Evolutionary conservation across 352 stramenopile genomes (phyloP).

Genomic region (Phytophthora pistaciae): DNA sequence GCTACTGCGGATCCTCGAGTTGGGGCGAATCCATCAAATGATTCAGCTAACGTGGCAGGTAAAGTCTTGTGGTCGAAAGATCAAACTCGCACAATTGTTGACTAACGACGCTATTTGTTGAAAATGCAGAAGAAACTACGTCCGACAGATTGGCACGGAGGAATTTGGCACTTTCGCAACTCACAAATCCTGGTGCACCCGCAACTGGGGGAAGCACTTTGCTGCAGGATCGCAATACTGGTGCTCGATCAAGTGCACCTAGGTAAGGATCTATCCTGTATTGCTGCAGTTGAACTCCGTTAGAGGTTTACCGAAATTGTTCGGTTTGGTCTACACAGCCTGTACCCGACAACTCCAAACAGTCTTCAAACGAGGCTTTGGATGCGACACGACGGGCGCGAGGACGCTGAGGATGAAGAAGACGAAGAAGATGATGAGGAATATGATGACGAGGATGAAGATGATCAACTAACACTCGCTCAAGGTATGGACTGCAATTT

Average conservation of each 20-base stretch:
- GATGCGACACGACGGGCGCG: slow-evolving; percentile 29
- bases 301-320: neutral
- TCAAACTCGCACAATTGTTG: neutral
- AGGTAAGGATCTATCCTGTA: slow-evolving; percentile 13
- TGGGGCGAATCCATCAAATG: neutral
- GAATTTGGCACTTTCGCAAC: slow-evolving; percentile 69
- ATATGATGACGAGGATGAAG: slow-evolving; percentile 58
- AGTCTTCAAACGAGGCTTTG: slow-evolving; percentile 10
- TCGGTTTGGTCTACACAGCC: slow-evolving; percentile 7
- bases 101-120: neutral
- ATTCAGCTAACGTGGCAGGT: neutral
- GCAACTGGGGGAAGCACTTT: neutral
- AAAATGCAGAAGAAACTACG: slow-evolving; percentile 24
- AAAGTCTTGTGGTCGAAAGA: neutral
- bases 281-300: neutral
- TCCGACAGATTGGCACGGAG: slow-evolving; percentile 55
- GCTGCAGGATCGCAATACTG: slow-evolving; percentile 6
- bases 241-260: slow-evolving; percentile 23
- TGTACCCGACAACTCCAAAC: slow-evolving; percentile 11
- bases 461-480: slow-evolving; percentile 67
- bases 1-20: slow-evolving; percentile 27
- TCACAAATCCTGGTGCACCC: slow-evolving; percentile 42
- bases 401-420: slow-evolving; percentile 49
- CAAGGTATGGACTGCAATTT: slow-evolving; percentile 46
- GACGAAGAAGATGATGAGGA: slow-evolving; percentile 59